Evolutionary conservation across 2,329 filamentous ascomycete genomes (phyloP).

Genomic region (Tympanopsis confertula): DNA sequence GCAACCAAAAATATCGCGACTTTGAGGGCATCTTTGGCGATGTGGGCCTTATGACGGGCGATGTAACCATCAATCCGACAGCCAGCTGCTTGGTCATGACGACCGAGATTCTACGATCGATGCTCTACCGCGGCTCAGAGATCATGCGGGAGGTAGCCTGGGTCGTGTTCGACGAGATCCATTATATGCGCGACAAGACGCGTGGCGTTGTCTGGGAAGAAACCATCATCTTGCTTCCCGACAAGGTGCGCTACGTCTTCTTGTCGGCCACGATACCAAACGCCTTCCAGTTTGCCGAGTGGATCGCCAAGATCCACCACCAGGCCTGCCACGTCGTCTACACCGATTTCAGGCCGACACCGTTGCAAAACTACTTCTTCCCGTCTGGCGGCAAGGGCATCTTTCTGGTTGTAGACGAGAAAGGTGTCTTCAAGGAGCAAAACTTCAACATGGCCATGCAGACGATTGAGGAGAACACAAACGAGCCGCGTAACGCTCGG

Average conservation of each 20-base stretch:
- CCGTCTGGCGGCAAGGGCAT: constrained; percentile 86
- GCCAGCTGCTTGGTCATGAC: constrained; percentile 98
- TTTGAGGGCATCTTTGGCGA: constrained; percentile 93
- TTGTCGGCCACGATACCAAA: constrained; percentile 96
- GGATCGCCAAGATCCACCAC: constrained; percentile 95
- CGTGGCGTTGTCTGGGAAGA: constrained; percentile 98
- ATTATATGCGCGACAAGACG: constrained; percentile 91
- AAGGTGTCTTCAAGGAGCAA: constrained; percentile 87
- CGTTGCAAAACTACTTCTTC: constrained; percentile 95
- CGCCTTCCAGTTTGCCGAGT: constrained; percentile 97
- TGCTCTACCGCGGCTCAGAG: constrained; percentile 95
- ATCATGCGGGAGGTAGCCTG: constrained; percentile 99
- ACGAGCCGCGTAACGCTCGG: no score
- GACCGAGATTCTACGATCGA: constrained; percentile 97
- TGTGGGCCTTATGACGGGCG: constrained; percentile 94
- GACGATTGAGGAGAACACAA: constrained; percentile 77
- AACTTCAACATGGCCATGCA: constrained; percentile 97
- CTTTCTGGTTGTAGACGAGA: constrained; percentile 89
- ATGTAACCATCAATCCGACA: constrained; percentile 97
- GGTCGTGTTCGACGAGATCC: constrained; percentile 97
- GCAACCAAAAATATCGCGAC: constrained; percentile 97
- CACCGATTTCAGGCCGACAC: constrained; percentile 93
- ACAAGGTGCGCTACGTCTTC: constrained; percentile 98
- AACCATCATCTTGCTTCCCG: constrained; percentile 91
- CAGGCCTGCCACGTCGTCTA: constrained; percentile 98